Evolutionary conservation across 2,329 filamentous ascomycete genomes (phyloP), one percentile per base, ranked within the genome.

Genomic region (Penicillium sp.): DNA sequence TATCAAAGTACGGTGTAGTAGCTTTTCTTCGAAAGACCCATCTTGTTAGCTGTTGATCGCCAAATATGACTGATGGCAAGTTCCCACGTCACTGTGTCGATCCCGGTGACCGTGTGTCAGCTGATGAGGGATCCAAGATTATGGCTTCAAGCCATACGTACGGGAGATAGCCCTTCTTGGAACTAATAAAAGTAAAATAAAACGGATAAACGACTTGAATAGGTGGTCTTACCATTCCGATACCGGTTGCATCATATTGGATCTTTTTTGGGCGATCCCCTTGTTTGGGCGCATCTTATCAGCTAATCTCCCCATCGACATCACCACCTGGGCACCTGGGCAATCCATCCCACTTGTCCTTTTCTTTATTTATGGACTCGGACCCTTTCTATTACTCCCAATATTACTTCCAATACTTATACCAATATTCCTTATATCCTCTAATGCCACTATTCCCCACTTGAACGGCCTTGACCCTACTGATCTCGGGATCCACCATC

Each of bases 81-180:
- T 39, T 33, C 40, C 33, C 40, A 55, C 53, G 48, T 55, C 53
- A 55, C 53, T 25, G 67, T 13, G 57, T 78, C 25, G 67, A 63
- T 5, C 68, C 73, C 0, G 78, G 76, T 51, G 75, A 76, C 16
- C 62, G 76, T n/a, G 60, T 29, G 65, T 45, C 53, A 50, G 53
- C 33, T 55, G 53, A 55, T 55, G 41, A 40, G 38, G 5, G 3
- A 21, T 11, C 10, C 29, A 40, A 49, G 15, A n/a, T 21, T 31
- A 2, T 16, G n/a, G 25, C 11, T 11, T 31, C 31, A 25, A 9
- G 1, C 19, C 21, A 41, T 41, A 41, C 13, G 7, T 9, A 25
- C 27, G 15, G 40, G 9, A 39, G 36, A 39, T 39, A 19, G 34
- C 6, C 6, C 33, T n/a, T 38, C 16, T 4, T 36, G 19, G 25